Conservation (phyloP, 345 rosid species). For the Combretum micranthum region DNA sequence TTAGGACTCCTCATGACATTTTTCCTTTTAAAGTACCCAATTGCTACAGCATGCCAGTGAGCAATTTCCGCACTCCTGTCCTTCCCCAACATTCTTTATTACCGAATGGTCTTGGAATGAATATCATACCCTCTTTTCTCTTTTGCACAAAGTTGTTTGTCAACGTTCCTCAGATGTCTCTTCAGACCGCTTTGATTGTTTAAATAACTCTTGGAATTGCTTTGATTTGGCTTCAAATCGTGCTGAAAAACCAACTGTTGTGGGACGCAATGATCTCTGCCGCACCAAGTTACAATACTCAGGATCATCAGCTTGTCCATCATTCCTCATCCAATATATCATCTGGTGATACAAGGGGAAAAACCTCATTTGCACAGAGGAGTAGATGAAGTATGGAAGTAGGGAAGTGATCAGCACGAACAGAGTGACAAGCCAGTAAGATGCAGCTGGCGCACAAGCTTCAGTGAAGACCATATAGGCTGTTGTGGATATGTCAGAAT, state of each 20-base stretch:
- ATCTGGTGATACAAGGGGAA: constrained; percentile 87
- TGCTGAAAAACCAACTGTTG: constrained; percentile 82
- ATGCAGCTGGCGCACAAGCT: constrained; percentile 76
- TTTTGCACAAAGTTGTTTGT: not conserved
- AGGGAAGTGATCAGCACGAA: constrained; percentile 51
- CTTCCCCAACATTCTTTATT: too few relatives aligned
- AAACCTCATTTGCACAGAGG: constrained; percentile 65
- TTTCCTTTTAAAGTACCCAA: too few relatives aligned
- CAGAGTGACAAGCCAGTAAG: constrained; percentile 62
- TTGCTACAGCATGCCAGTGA: too few relatives aligned
- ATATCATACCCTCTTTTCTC: too few relatives aligned
- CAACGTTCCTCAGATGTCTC: constrained; percentile 8
- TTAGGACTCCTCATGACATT: too few relatives aligned
- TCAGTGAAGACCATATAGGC: constrained; percentile 83
- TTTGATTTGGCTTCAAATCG: constrained; percentile 40
- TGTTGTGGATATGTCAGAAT: constrained; percentile 62
- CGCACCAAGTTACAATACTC: constrained; percentile 74
- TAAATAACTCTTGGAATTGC: constrained; percentile 10
- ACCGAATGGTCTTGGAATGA: too few relatives aligned
- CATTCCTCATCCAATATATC: constrained; percentile 79
- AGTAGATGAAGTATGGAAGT: constrained; percentile 62
- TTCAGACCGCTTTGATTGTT: constrained; percentile 5
- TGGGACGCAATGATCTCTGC: constrained; percentile 69
- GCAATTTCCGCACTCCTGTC: too few relatives aligned
- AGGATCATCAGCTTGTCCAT: constrained; percentile 74